Evolutionary conservation across 1,284 basidiomycete genomes (phyloP).

Genomic region (Flammula alnicola): DNA sequence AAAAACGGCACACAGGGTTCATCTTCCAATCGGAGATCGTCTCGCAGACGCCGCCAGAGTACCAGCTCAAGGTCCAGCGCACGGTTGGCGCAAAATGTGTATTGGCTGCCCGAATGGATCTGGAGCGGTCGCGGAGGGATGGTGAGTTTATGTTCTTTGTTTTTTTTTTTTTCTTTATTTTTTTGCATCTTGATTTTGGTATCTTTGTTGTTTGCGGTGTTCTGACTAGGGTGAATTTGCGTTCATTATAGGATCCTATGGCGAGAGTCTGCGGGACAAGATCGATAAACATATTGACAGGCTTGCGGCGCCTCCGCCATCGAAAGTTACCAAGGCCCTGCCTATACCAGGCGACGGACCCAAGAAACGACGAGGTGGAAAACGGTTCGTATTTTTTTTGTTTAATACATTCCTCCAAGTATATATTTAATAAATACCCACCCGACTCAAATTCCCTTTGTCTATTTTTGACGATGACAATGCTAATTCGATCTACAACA

Average conservation of each 20-base stretch:
- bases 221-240: too few relatives aligned
- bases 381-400: conserved; percentile 64
- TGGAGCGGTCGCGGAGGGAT: conserved; percentile 77
- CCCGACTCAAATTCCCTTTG: background rate
- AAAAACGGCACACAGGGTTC: conserved; percentile 95
- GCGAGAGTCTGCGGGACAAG: conserved; percentile 80
- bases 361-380: conserved; percentile 94
- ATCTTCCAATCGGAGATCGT: conserved; percentile 93
- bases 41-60: conserved; percentile 86
- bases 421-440: background rate
- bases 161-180: background rate
- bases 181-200: too few relatives aligned
- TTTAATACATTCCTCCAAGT: background rate
- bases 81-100: conserved; percentile 93
- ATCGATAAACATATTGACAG: conserved; percentile 92
- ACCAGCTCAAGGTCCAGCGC: conserved; percentile 90
- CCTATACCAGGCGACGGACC: conserved; percentile 97
- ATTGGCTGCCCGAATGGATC: conserved; percentile 91
- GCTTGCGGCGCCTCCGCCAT: conserved; percentile 91
- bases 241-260: conserved; percentile 75
- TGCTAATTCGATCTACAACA: conserved; percentile 35
- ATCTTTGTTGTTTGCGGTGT: too few relatives aligned
- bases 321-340: conserved; percentile 92
- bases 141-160: conserved; percentile 49
- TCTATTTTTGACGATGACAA: background rate